These are phyloP conservation scores for Flaveria bidentis DNA, from an alignment of 129 eudicot genomes.

Conservation along the genomic window DNA sequence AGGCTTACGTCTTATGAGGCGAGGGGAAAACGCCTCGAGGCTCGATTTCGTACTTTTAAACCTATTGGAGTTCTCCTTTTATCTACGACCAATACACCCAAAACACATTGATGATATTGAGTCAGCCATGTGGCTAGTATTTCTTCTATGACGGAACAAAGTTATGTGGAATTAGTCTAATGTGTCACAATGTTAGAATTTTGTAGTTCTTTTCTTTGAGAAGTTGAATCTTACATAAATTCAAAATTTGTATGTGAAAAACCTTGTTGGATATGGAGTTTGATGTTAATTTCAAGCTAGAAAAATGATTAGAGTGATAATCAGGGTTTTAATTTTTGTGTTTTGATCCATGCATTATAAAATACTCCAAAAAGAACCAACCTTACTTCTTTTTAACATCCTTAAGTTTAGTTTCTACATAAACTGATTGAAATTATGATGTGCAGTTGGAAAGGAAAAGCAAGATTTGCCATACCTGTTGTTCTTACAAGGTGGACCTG, in stretches of 20 bases:
- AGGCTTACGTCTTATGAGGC: too few species aligned
- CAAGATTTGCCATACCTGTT: conserved; percentile 67
- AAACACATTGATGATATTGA: too few species aligned
- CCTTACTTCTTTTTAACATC: background rate
- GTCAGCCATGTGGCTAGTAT: too few species aligned
- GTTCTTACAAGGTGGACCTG: conserved; percentile 95
- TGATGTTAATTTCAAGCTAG: background rate
- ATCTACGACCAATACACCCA: too few species aligned
- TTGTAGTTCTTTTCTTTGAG: background rate
- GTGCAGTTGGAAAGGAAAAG: conserved; percentile 90
- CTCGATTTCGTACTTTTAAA: too few species aligned
- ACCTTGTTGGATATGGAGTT: conserved; percentile 21
- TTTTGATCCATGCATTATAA: background rate
- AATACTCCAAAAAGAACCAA: background rate
- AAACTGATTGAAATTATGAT: conserved; percentile 5
- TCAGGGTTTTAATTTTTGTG: background rate
- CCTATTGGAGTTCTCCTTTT: too few species aligned
- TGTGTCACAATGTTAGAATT: background rate
- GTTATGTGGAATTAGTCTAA: too few species aligned
- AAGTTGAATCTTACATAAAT: background rate
- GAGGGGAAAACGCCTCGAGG: too few species aligned
- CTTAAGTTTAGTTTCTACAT: background rate
- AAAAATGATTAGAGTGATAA: conserved; percentile 1
- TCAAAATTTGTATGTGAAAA: background rate
- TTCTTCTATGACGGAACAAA: too few species aligned